These are phyloP conservation scores for Botryotinia calthae DNA, from an alignment of 2,329 filamentous ascomycete species.

Conservation along the genomic window DNA sequence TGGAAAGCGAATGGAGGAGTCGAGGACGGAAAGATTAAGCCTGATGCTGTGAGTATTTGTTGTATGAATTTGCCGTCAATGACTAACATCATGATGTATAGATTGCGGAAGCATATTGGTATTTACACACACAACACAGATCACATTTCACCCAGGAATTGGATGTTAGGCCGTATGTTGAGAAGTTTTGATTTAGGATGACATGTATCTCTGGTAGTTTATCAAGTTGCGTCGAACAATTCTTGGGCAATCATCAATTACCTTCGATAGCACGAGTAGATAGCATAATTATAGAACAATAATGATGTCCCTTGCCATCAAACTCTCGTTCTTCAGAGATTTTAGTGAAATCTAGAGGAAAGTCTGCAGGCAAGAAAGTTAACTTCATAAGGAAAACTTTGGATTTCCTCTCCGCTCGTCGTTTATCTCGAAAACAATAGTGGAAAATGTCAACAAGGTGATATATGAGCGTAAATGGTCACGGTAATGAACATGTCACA, in stretches of 20 bases:
- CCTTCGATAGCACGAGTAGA: neutral
- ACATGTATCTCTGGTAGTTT: neutral
- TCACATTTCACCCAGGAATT: conserved; percentile 80
- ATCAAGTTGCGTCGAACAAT: neutral
- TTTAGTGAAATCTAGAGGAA: conserved; percentile 54
- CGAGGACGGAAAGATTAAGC: conserved; percentile 63
- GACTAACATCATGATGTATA: conserved; percentile 40
- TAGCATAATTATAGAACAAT: neutral
- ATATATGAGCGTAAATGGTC: conserved; percentile 69
- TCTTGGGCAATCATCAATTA: neutral
- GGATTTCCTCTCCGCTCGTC: conserved; percentile 78
- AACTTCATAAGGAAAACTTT: conserved; percentile 44
- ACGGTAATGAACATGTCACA: neutral
- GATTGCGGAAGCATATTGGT: conserved; percentile 83
- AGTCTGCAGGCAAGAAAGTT: conserved; percentile 78
- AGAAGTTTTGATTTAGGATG: conserved; percentile 57
- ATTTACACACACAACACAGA: conserved; percentile 73
- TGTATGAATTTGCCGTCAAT: neutral
- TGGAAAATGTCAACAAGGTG: conserved; percentile 66
- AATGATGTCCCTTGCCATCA: conserved; percentile 79
- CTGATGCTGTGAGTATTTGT: conserved; percentile 63
- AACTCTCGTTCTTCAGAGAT: conserved; percentile 68
- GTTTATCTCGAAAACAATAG: conserved; percentile 89
- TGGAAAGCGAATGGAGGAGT: conserved; percentile 45
- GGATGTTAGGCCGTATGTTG: conserved; percentile 75